phyloP scores from a whole-genome alignment of 208 protist genomes.

The Phytomonas sp. region DNA sequence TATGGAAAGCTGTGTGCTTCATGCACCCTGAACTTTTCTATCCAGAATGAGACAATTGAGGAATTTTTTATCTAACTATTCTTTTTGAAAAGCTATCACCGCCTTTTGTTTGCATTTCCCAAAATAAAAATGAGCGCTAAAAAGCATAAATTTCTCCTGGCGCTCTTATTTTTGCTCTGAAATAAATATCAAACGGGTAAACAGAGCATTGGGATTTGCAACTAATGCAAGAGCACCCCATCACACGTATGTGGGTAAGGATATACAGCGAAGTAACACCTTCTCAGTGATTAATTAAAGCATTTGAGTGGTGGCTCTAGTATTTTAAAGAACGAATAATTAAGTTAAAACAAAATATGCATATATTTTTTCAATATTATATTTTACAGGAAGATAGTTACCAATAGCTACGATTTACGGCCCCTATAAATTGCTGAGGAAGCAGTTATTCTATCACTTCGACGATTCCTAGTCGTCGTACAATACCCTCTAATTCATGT shows the following conservation, averaged over 20 bases:
- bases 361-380: background rate
- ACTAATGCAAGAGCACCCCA: background rate
- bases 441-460: background rate
- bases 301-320: background rate
- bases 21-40: background rate
- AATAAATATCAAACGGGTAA: background rate
- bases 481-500: slow-evolving; percentile 17
- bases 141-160: background rate
- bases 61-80: background rate
- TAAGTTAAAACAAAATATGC: background rate
- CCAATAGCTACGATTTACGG: background rate
- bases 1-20: background rate
- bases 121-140: background rate
- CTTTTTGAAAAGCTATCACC: too few relatives aligned
- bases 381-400: background rate
- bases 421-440: background rate
- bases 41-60: background rate
- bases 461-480: slow-evolving; percentile 20
- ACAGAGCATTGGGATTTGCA: background rate
- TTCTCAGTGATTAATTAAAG: background rate
- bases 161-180: background rate
- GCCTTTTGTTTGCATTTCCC: background rate
- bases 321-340: background rate
- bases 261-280: background rate
- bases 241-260: background rate